Evolutionary conservation across 768 basidiomycete species (phyloP), one percentile per base, ranked within the genome.

Genomic region (Kockovaella imperatae): DNA sequence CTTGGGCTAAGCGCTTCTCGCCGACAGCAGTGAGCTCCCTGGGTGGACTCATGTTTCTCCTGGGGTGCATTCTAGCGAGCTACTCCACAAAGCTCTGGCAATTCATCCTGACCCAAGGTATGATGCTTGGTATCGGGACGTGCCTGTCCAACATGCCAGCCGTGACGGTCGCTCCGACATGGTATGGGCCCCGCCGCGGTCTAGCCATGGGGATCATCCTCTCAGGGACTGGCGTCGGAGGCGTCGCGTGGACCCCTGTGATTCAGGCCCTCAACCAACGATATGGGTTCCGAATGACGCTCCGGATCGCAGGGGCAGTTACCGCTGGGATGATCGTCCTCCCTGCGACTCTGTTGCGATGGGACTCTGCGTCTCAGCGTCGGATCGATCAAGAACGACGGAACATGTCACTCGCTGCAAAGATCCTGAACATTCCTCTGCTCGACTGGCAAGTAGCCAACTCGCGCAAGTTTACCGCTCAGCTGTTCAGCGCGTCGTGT

Each of bases 121-220:
- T 53, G 8, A n/a, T 47, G 39, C 40, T 47, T 31, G 57, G 21
- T 36, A 50, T 50, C 41, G 60, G 57, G 45, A 59, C 50, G 24
- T 59, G 43, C 17, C 11, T 54, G 15, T 45, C 57, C 4, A 56
- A 53, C 30, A 54, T 62, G 47, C 35, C 57, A 5, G 49, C 54
- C 13, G 51, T 55, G 10, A 42, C 59, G 10, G 53, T 62, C 43
- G 30, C 59, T 23, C 60, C 60, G 15, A 42, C 51, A 6, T 65
- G 63, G 63, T 62, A 54, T 38, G 35, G 36, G 28, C 41, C 44
- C 4, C 50, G 58, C 13, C 46, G 63, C 11, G 44, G 57, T 1
- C 47, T 59, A 0, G 63, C 63, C 8, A 59, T 62, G 42, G 63
- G 63, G n/a, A 59, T 65, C 48, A 62, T 65, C 21, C 49, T 62